These are phyloP conservation scores for Rhizoclosmatium globosum DNA, from an alignment of 192 early-diverging fungal genomes.

Conservation along the genomic window DNA sequence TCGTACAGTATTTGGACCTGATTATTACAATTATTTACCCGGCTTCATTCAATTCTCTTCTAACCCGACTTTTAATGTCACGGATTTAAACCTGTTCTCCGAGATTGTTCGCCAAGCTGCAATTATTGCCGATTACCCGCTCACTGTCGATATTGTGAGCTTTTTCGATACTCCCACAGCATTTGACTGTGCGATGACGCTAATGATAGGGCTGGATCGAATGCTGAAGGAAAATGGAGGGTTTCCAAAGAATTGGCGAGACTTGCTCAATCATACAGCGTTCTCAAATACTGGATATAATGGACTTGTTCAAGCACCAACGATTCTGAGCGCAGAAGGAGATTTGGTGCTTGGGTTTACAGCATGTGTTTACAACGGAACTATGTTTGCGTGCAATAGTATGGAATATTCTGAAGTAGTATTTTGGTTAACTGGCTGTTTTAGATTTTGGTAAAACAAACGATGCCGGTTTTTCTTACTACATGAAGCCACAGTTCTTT, in stretches of 20 bases:
- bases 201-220: not conserved
- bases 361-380: not conserved
- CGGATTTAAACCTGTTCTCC: too few relatives aligned
- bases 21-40: not conserved
- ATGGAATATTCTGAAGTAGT: too few relatives aligned
- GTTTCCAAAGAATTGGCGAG: not conserved
- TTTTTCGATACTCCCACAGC: not conserved
- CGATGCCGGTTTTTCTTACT: not conserved
- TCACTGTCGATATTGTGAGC: not conserved
- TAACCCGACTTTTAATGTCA: not conserved
- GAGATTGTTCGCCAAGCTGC: not conserved
- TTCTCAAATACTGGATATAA: not conserved
- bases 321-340: not conserved
- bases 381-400: too few relatives aligned
- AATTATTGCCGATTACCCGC: not conserved
- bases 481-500: not conserved
- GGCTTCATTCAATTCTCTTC: not conserved
- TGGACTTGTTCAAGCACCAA: not conserved
- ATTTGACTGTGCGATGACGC: not conserved
- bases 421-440: not conserved
- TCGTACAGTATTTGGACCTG: not conserved
- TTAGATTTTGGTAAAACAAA: conserved; percentile 4
- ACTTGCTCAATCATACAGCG: not conserved
- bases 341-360: not conserved
- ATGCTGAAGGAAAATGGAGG: not conserved